Evolutionary conservation across 1,284 basidiomycete genomes (phyloP), one percentile per base, ranked within the genome.

Genomic region (Trametes sp.): DNA sequence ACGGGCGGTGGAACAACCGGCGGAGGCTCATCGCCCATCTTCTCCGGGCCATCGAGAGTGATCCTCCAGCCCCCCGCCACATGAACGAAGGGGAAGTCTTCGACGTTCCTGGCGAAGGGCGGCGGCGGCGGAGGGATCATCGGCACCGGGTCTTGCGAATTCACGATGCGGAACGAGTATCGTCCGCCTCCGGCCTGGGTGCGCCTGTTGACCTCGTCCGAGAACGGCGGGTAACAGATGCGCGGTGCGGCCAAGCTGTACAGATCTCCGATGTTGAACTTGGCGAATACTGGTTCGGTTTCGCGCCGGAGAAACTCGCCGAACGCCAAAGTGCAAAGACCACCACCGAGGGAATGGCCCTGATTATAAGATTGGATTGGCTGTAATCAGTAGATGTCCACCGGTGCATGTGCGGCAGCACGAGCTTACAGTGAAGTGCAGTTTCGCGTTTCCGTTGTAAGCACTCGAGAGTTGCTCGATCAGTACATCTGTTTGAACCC

Each of bases 301-400:
- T 42, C 16, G 38, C 52, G 52, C 16, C 52, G 38, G 36, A 54
- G 58, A 55, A 64, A 61, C 45, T 64, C 63, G 35, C 54, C 63
- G 44, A 58, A 64, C n/a, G 59, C 54, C 19, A 64, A 44, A 2
- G 51, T 58, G 35, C 54, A 57, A 44, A 53, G 59, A 2, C 58
- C 63, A 5, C 59, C 63, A n/a, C 63, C 63, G 19, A 64, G 51
- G 2, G 63, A 64, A 21, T 64, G 59, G 19, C 63, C 62, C 62
- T 64, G 51, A 46, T 14, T 5, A 41, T 35, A 36, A 21, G 16
- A 8, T 41, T 19, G n/a, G n/a, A n/a, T 4, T 41, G 26, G n/a
- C n/a, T 42, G 28, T 26, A n/a, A 26, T 29, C 7, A 14, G 9
- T 23, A 26, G 8, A 2, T 11, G 23, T 10, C 6, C 13, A 21